These are phyloP conservation scores for Phoenix roebelenii DNA, from an alignment of 176 grass and related monocot genomes.

Conservation along the genomic window DNA sequence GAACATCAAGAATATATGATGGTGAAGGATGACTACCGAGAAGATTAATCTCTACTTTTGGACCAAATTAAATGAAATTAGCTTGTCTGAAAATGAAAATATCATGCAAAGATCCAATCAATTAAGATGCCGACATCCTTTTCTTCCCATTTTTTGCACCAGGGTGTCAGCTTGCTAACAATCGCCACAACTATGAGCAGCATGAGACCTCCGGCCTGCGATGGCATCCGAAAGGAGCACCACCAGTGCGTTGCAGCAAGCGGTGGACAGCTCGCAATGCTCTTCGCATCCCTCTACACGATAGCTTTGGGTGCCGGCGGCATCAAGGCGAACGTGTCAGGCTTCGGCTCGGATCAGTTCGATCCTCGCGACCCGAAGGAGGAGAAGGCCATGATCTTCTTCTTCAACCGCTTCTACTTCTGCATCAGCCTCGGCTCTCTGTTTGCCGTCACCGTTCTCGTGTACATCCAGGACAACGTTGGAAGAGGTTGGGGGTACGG, in stretches of 20 bases:
- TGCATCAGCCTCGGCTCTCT: conserved; percentile 32
- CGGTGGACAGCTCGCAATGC: conserved; percentile 31
- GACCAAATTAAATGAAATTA: too few relatives aligned
- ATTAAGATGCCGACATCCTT: background rate
- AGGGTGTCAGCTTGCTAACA: conserved; percentile 38
- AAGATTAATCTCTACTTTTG: too few relatives aligned
- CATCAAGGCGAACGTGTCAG: conserved; percentile 56
- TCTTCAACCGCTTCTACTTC: conserved; percentile 41
- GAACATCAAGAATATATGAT: too few relatives aligned
- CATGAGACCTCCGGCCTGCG: conserved; percentile 25
- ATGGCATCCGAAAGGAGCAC: background rate
- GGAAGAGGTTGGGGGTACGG: conserved; percentile 29
- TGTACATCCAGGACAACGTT: conserved; percentile 32
- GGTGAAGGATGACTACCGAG: too few relatives aligned
- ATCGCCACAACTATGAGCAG: conserved; percentile 17
- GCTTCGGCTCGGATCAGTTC: conserved; percentile 58
- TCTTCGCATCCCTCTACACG: conserved; percentile 43
- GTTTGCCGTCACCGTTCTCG: conserved; percentile 26
- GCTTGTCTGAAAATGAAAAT: too few relatives aligned
- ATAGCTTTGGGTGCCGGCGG: conserved; percentile 34
- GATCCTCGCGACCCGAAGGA: conserved; percentile 30
- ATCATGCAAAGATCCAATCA: too few relatives aligned
- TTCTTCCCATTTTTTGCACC: background rate
- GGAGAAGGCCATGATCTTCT: conserved; percentile 35
- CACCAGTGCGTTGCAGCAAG: conserved; percentile 26